Evolutionary conservation across 2,329 filamentous ascomycete species (phyloP).

Genomic region (Xylaria hypoxylon): DNA sequence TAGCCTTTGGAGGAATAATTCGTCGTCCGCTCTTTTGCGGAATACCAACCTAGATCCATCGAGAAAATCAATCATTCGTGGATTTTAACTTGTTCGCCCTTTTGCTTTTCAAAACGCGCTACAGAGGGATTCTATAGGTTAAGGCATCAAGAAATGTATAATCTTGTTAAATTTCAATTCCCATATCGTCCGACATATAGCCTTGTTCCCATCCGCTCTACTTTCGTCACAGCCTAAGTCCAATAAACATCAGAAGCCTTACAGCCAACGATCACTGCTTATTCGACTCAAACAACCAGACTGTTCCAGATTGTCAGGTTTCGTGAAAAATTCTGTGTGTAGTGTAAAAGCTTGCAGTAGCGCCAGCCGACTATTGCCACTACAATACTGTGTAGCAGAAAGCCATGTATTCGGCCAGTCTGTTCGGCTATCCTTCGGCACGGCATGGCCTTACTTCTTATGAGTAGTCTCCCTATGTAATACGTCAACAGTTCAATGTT

Average conservation of each 20-base stretch:
- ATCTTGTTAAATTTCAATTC: neutral
- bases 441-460: constrained; percentile 3
- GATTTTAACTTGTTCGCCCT: neutral
- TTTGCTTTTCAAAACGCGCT: neutral
- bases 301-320: constrained; percentile 22
- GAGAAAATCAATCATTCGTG: constrained; percentile 12
- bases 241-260: neutral
- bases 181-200: neutral
- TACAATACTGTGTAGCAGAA: neutral
- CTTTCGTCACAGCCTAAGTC: neutral
- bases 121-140: neutral
- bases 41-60: constrained; percentile 9
- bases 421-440: constrained; percentile 24
- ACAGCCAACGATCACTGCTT: constrained; percentile 32
- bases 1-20: constrained; percentile 25
- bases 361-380: constrained; percentile 12
- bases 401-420: neutral
- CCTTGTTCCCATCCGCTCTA: neutral
- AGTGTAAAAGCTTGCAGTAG: constrained; percentile 34
- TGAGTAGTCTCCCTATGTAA: neutral
- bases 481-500: constrained; percentile 8
- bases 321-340: constrained; percentile 1
- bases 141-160: neutral
- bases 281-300: constrained; percentile 10
- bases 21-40: constrained; percentile 24